Conservation (phyloP, 2,329 filamentous ascomycete species). For the Aspergillus spinulosporus region DNA sequence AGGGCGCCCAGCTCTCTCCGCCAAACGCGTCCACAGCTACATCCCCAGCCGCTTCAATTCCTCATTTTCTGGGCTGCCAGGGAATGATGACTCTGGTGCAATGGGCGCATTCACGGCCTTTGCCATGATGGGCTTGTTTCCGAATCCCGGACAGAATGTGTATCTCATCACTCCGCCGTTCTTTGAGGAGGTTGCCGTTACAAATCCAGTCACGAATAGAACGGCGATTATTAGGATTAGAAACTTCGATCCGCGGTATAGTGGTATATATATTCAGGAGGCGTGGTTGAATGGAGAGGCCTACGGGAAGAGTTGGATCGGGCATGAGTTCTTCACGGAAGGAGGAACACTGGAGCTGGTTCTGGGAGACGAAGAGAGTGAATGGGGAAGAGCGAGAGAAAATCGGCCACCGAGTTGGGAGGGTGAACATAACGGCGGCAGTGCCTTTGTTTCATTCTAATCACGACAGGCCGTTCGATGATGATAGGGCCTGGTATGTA, state of each 20-base stretch:
- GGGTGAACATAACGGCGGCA: too few relatives aligned
- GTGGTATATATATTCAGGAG: constrained; percentile 62
- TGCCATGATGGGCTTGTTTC: constrained; percentile 69
- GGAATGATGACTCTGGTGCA: constrained; percentile 69
- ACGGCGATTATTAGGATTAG: constrained; percentile 59
- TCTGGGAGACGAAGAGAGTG: constrained; percentile 61
- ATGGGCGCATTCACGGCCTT: constrained; percentile 68
- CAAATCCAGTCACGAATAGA: constrained; percentile 58
- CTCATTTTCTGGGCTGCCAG: constrained; percentile 59
- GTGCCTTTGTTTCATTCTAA: too few relatives aligned
- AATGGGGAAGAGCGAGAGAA: constrained; percentile 60
- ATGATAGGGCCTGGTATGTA: too few relatives aligned
- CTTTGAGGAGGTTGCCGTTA: constrained; percentile 62
- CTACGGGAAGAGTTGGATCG: constrained; percentile 66
- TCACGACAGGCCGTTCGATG: too few relatives aligned
- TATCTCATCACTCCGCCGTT: constrained; percentile 69
- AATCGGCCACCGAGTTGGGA: constrained; percentile 60
- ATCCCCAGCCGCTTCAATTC: constrained; percentile 63
- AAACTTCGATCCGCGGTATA: constrained; percentile 60
- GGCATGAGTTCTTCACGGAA: constrained; percentile 66
- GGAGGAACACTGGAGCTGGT: constrained; percentile 64
- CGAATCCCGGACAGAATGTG: constrained; percentile 66
- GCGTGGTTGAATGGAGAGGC: constrained; percentile 61
- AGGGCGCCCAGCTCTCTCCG: constrained; percentile 57
- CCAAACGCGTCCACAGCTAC: constrained; percentile 59